A percentile compares a stretch with the other conserved stretches of the same genome.
Conservation (phyloP, 345 rosid species). For the Syzygium grande region DNA sequence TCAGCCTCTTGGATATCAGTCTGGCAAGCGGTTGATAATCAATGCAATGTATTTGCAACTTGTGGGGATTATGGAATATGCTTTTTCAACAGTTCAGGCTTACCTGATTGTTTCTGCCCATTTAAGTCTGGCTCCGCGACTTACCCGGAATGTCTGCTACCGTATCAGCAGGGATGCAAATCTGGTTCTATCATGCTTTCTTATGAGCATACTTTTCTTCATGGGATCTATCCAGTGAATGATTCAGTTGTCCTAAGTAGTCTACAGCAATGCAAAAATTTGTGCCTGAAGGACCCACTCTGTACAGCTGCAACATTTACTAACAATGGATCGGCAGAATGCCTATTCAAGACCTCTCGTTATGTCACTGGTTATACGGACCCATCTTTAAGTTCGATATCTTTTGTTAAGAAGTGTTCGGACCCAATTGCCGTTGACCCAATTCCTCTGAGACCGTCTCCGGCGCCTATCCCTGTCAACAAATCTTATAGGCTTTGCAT, state of each 20-base stretch:
- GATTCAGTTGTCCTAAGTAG: conserved; percentile 29
- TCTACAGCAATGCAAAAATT: conserved; percentile 38
- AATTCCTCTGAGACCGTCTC: conserved; percentile 7
- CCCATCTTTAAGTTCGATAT: conserved; percentile 45
- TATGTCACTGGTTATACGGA: conserved; percentile 61
- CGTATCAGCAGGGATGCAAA: conserved; percentile 28
- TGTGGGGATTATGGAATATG: conserved; percentile 65
- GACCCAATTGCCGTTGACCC: conserved; percentile 69
- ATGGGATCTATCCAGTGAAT: conserved; percentile 63
- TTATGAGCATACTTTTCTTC: conserved; percentile 42
- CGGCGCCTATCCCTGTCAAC: background rate
- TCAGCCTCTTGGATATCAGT: conserved; percentile 54
- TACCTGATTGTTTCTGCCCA: conserved; percentile 47
- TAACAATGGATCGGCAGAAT: conserved; percentile 44
- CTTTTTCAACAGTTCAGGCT: conserved; percentile 37
- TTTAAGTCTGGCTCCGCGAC: conserved; percentile 16
- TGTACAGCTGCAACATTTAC: conserved; percentile 62
- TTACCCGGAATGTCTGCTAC: conserved; percentile 40
- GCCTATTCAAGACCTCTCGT: conserved; percentile 36
- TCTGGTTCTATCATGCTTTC: conserved; percentile 32
- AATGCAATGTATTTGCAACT: conserved; percentile 75
- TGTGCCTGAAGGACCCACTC: conserved; percentile 31
- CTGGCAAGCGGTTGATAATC: conserved; percentile 92
- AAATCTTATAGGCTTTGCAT: conserved; percentile 25
- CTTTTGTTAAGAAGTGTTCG: conserved; percentile 61